Base-by-base conservation (phyloP, 352 stramenopile species). In the Thalassiosira oceanica region DNA sequence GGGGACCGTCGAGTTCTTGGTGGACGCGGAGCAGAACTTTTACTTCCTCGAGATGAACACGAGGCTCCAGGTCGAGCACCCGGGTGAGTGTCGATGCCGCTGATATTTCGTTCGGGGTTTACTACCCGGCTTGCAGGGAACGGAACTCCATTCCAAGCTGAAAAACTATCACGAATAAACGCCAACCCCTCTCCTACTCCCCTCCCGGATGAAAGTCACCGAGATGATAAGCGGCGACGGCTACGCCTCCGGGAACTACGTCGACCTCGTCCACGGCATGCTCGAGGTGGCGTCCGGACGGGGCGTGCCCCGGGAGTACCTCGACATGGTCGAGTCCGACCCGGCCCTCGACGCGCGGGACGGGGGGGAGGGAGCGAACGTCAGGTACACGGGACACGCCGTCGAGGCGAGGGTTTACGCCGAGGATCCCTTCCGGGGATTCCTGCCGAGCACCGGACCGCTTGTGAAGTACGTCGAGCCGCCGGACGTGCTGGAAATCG, bases 41-140 rank as follows among this genome's bases (percentile, higher is more conserved):
- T 89, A 86, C 86, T 99, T 99, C 74, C 77, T 99, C 11, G 97
- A 99, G 84, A 92, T 99, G 39, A 99, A 99, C 87, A 97, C 97
- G 33, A 95, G 97, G 85, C 93, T 99, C 28, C 97, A 99, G 88
- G 86, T 99, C 52, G 97, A 99, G 85, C 97, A 99, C 78, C 97
- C 97, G 21, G 96, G n/a, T n/a, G n/a, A n/a, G n/a, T n/a, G n/a
- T n/a, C n/a, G n/a, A n/a, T n/a, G n/a, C n/a, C n/a, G n/a, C n/a
- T n/a, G n/a, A n/a, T n/a, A n/a, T n/a, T n/a, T n/a, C n/a, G n/a
- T n/a, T n/a, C n/a, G n/a, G n/a, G n/a, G n/a, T n/a, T n/a, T n/a
- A n/a, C n/a, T n/a, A n/a, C n/a, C n/a, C n/a, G n/a, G n/a, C n/a
- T n/a, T n/a, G n/a, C n/a, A n/a, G n/a, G n/a, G n/a, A n/a, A n/a